Conservation (phyloP, 176 grass and related monocot species). For the Oryza nivara region DNA sequence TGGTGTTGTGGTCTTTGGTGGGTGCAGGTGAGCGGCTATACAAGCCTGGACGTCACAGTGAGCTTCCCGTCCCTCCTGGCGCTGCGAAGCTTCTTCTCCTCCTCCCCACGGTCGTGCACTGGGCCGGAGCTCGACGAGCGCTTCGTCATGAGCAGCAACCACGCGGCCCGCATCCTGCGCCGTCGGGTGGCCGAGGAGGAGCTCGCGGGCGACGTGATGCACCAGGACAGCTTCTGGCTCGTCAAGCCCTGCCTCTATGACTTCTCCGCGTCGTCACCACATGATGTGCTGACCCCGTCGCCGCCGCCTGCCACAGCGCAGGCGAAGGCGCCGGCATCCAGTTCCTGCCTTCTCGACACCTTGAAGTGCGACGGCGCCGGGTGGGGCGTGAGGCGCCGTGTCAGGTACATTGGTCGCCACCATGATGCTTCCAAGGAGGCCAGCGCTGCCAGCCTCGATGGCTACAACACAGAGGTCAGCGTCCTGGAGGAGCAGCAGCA, state of each 20-base stretch:
- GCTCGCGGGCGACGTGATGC: constrained; percentile 34
- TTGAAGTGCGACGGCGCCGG: constrained; percentile 49
- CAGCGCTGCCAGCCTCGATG: constrained; percentile 30
- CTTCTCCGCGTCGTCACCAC: constrained; percentile 16
- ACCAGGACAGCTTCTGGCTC: constrained; percentile 82
- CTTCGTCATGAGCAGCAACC: constrained; percentile 84
- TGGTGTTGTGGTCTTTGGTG: not conserved
- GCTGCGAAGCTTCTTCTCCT: constrained; percentile 69
- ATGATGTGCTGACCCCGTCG: not conserved
- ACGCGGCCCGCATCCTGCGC: constrained; percentile 68
- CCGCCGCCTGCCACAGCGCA: constrained; percentile 10
- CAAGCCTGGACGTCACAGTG: constrained; percentile 66
- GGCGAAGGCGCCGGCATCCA: not conserved
- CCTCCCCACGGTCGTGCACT: constrained; percentile 29
- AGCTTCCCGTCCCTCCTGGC: constrained; percentile 68
- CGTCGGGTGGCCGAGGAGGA: constrained; percentile 47
- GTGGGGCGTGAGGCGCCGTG: constrained; percentile 79
- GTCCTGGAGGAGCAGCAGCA: constrained; percentile 26
- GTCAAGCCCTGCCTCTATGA: constrained; percentile 51
- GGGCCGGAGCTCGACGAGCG: constrained; percentile 79
- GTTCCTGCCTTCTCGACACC: constrained; percentile 56
- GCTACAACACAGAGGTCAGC: constrained; percentile 49
- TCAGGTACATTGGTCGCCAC: constrained; percentile 76
- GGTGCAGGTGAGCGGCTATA: constrained; percentile 60
- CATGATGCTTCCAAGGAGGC: constrained; percentile 41